Conservation (phyloP, 202 grass and related monocot genomes). For the Sporobolus alterniflorus region DNA sequence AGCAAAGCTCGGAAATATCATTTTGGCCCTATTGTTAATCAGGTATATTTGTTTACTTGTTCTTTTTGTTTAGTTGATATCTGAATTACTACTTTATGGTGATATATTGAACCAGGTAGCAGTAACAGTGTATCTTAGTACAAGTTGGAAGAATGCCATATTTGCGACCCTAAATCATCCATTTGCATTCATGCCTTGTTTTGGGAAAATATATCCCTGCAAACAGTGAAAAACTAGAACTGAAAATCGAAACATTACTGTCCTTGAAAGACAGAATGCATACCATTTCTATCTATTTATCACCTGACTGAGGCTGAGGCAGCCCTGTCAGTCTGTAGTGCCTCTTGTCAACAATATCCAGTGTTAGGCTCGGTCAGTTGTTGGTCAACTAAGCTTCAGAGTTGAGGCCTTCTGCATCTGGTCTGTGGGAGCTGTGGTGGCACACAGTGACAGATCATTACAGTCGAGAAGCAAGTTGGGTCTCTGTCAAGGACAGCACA, state of each 20-base stretch:
- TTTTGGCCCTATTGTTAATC: conserved; percentile 52
- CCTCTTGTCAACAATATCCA: background rate
- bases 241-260: background rate
- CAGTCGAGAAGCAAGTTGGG: background rate
- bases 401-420: background rate
- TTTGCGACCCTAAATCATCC: background rate
- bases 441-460: background rate
- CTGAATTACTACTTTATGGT: background rate
- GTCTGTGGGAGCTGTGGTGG: background rate
- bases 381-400: background rate
- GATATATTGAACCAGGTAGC: conserved; percentile 14
- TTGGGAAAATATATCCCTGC: background rate
- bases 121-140: background rate
- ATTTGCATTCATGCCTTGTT: background rate
- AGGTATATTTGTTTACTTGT: conserved; percentile 45
- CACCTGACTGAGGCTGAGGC: background rate
- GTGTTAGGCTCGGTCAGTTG: background rate
- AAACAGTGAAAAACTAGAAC: background rate
- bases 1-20: conserved; percentile 28
- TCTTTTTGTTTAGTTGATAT: conserved; percentile 20
- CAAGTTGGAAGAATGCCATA: background rate
- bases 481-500: background rate
- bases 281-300: background rate
- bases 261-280: background rate
- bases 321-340: background rate